Conservation (phyloP, 2,329 filamentous ascomycete genomes). For the Cordyceps pruinosa region DNA sequence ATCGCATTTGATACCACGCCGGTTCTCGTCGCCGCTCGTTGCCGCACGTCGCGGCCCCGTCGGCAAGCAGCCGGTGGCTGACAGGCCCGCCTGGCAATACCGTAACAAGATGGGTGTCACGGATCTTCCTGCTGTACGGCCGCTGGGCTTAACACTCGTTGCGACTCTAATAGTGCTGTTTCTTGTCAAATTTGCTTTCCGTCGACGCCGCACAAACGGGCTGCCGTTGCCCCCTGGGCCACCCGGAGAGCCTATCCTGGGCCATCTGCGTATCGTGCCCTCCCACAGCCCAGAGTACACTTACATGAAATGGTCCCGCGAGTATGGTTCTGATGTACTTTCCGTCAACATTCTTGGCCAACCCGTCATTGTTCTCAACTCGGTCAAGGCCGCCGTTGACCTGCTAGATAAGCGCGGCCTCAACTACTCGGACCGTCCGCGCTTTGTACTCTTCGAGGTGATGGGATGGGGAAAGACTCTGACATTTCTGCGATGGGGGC, state of each 20-base stretch:
- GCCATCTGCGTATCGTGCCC: slow-evolving; percentile 37
- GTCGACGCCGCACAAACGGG: slow-evolving; percentile 1
- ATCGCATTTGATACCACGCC: background rate
- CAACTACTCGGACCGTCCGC: slow-evolving; percentile 38
- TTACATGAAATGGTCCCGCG: slow-evolving; percentile 24
- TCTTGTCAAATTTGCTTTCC: background rate
- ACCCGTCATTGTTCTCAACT: slow-evolving; percentile 37
- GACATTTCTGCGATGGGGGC: slow-evolving; percentile 37
- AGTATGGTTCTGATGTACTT: slow-evolving; percentile 44
- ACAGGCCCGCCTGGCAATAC: background rate
- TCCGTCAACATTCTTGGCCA: slow-evolving; percentile 29
- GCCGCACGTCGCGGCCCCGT: background rate
- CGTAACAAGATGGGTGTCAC: background rate
- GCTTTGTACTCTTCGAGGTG: slow-evolving; percentile 36
- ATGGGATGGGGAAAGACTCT: slow-evolving; percentile 42
- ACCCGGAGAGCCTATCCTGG: slow-evolving; percentile 32
- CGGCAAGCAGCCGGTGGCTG: background rate
- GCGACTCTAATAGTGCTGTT: slow-evolving; percentile 6
- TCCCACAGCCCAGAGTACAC: slow-evolving; percentile 24
- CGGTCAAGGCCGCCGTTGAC: slow-evolving; percentile 34
- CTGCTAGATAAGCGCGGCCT: slow-evolving; percentile 37
- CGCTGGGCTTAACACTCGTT: background rate
- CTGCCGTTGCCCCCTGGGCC: slow-evolving; percentile 27
- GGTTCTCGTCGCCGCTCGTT: background rate
- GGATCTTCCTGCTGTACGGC: background rate